Conservation (phyloP, 2,329 filamentous ascomycete species). For the Nannizziopsis arthrosporioides region DNA sequence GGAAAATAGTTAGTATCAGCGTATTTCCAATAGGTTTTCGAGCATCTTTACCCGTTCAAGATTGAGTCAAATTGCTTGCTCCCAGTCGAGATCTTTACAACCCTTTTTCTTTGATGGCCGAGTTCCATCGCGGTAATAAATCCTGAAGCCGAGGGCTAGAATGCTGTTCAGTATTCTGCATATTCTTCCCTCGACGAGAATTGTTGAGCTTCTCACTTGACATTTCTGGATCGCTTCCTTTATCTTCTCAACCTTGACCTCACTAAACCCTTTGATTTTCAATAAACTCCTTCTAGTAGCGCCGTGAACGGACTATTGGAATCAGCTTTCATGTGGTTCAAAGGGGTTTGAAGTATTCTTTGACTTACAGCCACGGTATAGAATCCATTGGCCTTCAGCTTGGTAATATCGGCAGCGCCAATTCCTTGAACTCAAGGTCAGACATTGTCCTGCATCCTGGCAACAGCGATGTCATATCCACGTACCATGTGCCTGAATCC, state of each 20-base stretch:
- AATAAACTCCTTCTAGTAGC: constrained; percentile 49
- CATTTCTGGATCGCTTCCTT: constrained; percentile 56
- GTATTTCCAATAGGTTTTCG: neutral
- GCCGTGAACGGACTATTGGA: constrained; percentile 45
- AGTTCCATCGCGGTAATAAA: constrained; percentile 58
- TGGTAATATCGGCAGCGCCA: constrained; percentile 52
- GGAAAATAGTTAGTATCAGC: neutral
- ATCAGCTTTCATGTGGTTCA: neutral
- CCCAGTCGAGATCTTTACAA: constrained; percentile 56
- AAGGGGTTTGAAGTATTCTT: neutral
- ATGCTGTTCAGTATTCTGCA: neutral
- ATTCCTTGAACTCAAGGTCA: constrained; percentile 38
- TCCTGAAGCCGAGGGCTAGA: constrained; percentile 45
- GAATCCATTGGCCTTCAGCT: constrained; percentile 51
- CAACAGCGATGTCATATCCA: neutral
- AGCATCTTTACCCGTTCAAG: constrained; percentile 44
- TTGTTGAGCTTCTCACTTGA: constrained; percentile 31
- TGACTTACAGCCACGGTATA: constrained; percentile 49
- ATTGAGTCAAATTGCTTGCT: constrained; percentile 57
- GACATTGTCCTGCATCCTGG: neutral
- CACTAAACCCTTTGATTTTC: constrained; percentile 59
- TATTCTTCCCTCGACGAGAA: neutral
- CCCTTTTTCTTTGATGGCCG: constrained; percentile 49
- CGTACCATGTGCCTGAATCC: constrained; percentile 52
- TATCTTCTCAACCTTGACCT: constrained; percentile 59